Evolutionary conservation across 2,329 filamentous ascomycete genomes (phyloP), one percentile per base, ranked within the genome.

Genomic region (Plenodomus lindquistii): DNA sequence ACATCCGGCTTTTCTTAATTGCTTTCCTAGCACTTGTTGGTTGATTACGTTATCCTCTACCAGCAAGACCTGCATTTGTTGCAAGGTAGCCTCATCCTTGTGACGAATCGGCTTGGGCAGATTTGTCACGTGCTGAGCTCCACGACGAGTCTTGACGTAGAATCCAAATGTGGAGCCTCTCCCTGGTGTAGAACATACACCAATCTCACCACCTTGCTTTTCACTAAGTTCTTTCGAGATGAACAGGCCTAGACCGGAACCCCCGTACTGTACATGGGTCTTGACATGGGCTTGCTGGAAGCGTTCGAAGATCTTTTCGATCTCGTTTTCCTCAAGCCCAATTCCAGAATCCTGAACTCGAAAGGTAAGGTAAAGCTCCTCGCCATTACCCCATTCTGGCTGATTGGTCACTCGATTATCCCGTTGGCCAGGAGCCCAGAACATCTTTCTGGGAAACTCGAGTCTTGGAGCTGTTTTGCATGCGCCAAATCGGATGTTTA

Each of bases 221-320:
- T 93, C 89, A 0, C 88, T 89, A n/a, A 94, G 78, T 45, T 89
- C 83, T 19, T 88, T 81, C 31, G 85, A 89, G 55, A 93, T 92
- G 69, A 91, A 93, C 0, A 93, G 76, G 0, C 89, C 89, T 1
- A 94, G 78, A 0, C 89, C 89, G 0, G 85, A 89, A 0, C 89
- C 89, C 18, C 89, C 89, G 56, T 93, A 91, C 58, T 89, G 16
- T 9, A 52, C 47, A 24, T 69, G 57, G 16, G 66, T 69, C 9
- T 57, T 55, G 6, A 62, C 59, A 2, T 55, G 50, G 3, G 62
- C 65, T 38, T 61, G 63, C 5, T 54, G 58, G 40, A 69, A 67
- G 5, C 63, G 57, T 9, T 48, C 35, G 42, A 69, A 69, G 2
- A 67, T 29, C 18, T 51, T 47, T 10, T 34, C 43, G 20, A 48